phyloP scores from a whole-genome alignment of 495 filamentous ascomycete species.

The Neurospora terricola region DNA sequence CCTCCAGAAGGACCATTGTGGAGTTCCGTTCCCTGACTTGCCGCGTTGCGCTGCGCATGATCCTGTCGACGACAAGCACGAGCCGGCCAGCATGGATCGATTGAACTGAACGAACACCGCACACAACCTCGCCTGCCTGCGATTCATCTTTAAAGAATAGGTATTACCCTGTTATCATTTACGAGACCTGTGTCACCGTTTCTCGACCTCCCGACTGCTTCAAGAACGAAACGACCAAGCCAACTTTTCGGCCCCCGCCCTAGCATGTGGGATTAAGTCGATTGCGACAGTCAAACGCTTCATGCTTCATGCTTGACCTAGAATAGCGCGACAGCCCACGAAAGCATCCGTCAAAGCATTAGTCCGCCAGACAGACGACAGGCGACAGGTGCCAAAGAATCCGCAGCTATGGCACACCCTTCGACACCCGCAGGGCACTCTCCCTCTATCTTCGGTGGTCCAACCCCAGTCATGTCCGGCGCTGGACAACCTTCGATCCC shows the following conservation, averaged over 20 bases:
- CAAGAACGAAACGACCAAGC: neutral
- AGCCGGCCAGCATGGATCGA: neutral
- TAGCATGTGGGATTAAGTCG: neutral
- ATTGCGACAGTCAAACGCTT: neutral
- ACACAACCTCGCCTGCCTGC: neutral
- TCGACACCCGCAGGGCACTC: constrained; percentile 15
- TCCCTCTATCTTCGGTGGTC: constrained; percentile 28
- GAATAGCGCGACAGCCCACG: neutral
- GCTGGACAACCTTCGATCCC: constrained; percentile 4
- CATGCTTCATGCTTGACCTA: neutral
- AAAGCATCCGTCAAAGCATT: neutral
- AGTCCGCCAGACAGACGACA: neutral
- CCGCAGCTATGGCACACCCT: constrained; percentile 21
- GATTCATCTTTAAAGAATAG: neutral
- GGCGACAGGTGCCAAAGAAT: neutral
- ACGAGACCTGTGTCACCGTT: neutral
- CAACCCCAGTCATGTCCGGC: neutral
- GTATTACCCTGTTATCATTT: neutral
- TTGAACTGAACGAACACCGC: neutral
- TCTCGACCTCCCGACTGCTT: neutral
- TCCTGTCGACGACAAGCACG: neutral
- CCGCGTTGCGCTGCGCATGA: neutral
- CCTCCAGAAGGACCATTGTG: neutral
- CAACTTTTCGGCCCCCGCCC: neutral
- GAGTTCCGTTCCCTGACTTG: neutral